Evolutionary conservation across 352 stramenopile species (phyloP), one percentile per base, ranked within the genome.

Genomic region (Phytophthora vignae): DNA sequence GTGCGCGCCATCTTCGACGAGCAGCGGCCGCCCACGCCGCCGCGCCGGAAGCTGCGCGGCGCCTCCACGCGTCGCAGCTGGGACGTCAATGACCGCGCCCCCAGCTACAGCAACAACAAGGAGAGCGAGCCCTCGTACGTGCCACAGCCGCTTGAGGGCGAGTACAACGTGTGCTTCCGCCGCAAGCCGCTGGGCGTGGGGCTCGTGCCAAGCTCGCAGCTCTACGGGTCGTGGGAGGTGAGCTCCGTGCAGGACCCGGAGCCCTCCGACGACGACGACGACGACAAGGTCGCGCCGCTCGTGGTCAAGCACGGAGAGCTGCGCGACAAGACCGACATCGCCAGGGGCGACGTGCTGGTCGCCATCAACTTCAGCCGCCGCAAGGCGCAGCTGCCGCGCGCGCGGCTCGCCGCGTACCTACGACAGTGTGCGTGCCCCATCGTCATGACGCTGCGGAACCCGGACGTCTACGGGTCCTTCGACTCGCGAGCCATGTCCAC

Each of bases 191-290:
- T 94, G 21, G 87, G 87, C 15, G 79, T 94, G 57, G 87, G 85
- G 10, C 85, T 94, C 67, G 85, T 94, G 67, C 87, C 87, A 17
- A 92, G 83, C 64, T 91, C 87, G 61, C 87, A 93, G 63, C 79
- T 94, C 46, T 94, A 94, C 64, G 87, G 87, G 1, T 81, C 84
- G 17, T 94, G 87, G 87, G 87, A 94, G 57, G 82, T 93, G 64
- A 91, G 82, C 22, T 90, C 83, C 2, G 64, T 85, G 31, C 74
- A 78, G 40, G 58, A 73, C 15, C 50, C 50, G 1, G 53, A 71
- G 40, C 44, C 27, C 4, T 49, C 69, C 2, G 1, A 1, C 22
- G 1, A 1, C 22, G 53, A 77, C 7, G 48, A 44, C 9, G 53
- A 77, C 10, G 10, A 40, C 33, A 40, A 40, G 33, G 12, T 10